phyloP scores from a whole-genome alignment of 257 asterid species.

The Ballota nigra region DNA sequence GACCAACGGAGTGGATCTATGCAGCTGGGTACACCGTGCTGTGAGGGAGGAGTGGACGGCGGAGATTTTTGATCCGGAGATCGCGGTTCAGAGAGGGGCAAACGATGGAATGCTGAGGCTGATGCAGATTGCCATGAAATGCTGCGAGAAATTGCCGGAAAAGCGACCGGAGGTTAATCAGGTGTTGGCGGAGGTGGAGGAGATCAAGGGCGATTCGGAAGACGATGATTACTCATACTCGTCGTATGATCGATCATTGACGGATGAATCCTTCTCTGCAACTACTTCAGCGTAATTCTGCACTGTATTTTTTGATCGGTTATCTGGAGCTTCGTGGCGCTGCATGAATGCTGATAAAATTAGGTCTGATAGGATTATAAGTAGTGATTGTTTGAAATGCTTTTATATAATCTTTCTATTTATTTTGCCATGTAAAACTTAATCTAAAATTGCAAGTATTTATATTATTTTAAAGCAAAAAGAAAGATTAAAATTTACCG shows the following conservation, averaged over 20 bases:
- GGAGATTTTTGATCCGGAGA: conserved; percentile 78
- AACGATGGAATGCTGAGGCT: conserved; percentile 60
- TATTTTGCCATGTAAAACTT: too few relatives aligned
- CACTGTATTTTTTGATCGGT: neutral
- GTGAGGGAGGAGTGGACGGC: conserved; percentile 96
- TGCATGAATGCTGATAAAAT: neutral
- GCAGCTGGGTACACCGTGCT: conserved; percentile 81
- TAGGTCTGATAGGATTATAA: neutral
- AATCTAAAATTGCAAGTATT: too few relatives aligned
- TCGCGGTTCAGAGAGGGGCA: conserved; percentile 62
- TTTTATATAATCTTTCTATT: too few relatives aligned
- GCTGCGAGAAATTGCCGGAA: conserved; percentile 70
- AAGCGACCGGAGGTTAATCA: conserved; percentile 65
- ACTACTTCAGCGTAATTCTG: neutral
- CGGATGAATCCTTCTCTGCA: conserved; percentile 57
- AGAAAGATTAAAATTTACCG: too few relatives aligned
- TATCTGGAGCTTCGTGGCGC: neutral
- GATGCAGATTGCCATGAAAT: conserved; percentile 62
- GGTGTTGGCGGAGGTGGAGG: conserved; percentile 60
- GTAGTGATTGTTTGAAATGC: too few relatives aligned
- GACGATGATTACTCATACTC: conserved; percentile 51
- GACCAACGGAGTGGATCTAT: conserved; percentile 53
- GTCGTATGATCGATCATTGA: conserved; percentile 54
- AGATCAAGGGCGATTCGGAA: conserved; percentile 50
- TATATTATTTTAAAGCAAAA: too few relatives aligned